Evolutionary conservation across 148 eudicot species (phyloP).

Genomic region (Spergularia marina): DNA sequence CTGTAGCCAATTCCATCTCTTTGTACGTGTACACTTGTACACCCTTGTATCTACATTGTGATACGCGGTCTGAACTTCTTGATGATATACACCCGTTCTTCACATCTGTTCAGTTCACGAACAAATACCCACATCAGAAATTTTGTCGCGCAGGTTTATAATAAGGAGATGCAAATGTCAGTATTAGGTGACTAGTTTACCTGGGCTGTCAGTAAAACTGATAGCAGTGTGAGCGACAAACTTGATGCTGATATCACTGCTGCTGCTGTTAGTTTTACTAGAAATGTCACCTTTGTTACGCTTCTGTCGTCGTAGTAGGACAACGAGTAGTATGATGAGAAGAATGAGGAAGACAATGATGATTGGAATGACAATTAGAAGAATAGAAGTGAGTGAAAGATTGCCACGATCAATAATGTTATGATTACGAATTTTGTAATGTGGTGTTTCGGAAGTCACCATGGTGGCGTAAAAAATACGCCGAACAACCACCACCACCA

Average conservation of each 20-base stretch:
- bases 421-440: conserved; percentile 1
- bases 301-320: conserved; percentile 57
- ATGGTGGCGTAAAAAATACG: neutral
- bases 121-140: conserved; percentile 7
- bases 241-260: conserved; percentile 28
- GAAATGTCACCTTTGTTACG: conserved; percentile 23
- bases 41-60: conserved; percentile 41
- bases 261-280: conserved; percentile 25
- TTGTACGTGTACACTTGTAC: conserved; percentile 84
- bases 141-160: neutral
- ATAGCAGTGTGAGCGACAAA: conserved; percentile 30
- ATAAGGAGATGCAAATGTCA: neutral
- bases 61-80: conserved; percentile 32
- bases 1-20: conserved; percentile 78
- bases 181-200: conserved; percentile 17
- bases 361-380: conserved; percentile 53
- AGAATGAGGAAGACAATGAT: conserved; percentile 52
- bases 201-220: conserved; percentile 36
- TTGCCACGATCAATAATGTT: neutral
- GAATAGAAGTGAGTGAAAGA: conserved; percentile 38
- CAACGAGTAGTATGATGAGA: conserved; percentile 38
- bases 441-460: conserved; percentile 8
- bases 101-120: conserved; percentile 29
- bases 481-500: no score
- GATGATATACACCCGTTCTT: conserved; percentile 55